These are phyloP conservation scores for Umbellularia californica DNA, from an alignment of 164 flowering plant genomes.

Conservation along the genomic window DNA sequence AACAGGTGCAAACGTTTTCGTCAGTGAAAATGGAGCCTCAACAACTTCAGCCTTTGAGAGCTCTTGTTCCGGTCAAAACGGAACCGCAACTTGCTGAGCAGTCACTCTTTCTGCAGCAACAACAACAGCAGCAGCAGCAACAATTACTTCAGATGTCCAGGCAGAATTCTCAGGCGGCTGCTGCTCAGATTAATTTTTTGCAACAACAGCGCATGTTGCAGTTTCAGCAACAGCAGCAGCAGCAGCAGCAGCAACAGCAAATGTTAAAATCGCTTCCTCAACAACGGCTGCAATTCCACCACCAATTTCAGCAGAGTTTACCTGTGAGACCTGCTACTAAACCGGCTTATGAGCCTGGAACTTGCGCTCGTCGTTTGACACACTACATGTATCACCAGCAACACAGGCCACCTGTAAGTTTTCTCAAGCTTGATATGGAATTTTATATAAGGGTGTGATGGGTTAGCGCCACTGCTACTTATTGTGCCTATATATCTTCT, in stretches of 20 bases:
- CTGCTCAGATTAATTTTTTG: constrained; percentile 68
- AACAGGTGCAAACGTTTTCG: constrained; percentile 49
- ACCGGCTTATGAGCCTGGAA: constrained; percentile 85
- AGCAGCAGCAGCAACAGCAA: constrained; percentile 48
- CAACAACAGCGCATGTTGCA: constrained; percentile 49
- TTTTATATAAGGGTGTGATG: not conserved
- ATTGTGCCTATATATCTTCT: constrained; percentile 5
- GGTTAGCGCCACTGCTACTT: not conserved
- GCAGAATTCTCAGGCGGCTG: constrained; percentile 69
- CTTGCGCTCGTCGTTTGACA: constrained; percentile 82
- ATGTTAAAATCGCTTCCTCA: constrained; percentile 65
- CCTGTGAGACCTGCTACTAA: constrained; percentile 58
- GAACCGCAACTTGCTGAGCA: constrained; percentile 80
- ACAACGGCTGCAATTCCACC: constrained; percentile 59
- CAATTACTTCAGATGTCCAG: constrained; percentile 64
- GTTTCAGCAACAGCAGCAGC: constrained; percentile 42
- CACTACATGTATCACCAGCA: constrained; percentile 91
- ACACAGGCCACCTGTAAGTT: constrained; percentile 76
- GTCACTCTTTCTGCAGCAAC: constrained; percentile 65
- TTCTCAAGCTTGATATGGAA: not conserved
- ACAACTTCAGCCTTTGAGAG: constrained; percentile 57
- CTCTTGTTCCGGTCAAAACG: constrained; percentile 56
- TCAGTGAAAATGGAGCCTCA: constrained; percentile 77
- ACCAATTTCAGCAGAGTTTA: constrained; percentile 59
- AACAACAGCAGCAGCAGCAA: constrained; percentile 63